Evolutionary conservation across 2,329 filamentous ascomycete genomes (phyloP).

Genomic region (Sordariomycetes sp.): DNA sequence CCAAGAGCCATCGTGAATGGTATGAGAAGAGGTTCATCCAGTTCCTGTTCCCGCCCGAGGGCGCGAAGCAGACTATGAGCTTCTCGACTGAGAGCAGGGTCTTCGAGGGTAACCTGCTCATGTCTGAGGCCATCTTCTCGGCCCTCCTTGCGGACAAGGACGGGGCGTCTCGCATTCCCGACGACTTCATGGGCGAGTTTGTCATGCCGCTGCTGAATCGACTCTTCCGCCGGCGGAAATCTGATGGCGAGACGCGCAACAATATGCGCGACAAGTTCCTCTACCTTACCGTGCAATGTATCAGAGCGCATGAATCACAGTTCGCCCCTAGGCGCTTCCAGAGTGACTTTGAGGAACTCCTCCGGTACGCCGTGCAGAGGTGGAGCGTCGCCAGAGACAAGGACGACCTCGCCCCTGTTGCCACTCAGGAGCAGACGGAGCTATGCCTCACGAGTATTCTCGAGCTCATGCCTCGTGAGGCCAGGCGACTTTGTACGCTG

Average conservation of each 20-base stretch:
- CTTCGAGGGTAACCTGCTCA: background rate
- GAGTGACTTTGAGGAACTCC: background rate
- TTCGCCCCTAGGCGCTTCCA: background rate
- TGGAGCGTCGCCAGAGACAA: background rate
- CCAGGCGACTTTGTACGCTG: background rate
- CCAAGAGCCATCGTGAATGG: background rate
- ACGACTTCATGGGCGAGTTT: constrained; percentile 11
- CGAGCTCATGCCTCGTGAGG: background rate
- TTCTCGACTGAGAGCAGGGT: background rate
- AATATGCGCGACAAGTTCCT: constrained; percentile 10
- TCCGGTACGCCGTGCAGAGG: background rate
- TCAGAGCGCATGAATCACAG: background rate
- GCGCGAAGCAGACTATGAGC: background rate
- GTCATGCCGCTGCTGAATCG: constrained; percentile 12
- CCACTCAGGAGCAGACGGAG: background rate
- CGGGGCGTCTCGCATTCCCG: constrained; percentile 3
- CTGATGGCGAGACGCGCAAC: constrained; percentile 3
- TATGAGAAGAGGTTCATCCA: background rate
- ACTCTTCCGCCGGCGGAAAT: constrained; percentile 7
- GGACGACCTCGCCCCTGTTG: background rate
- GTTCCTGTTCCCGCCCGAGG: background rate
- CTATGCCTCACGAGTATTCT: background rate
- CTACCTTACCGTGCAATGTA: constrained; percentile 2
- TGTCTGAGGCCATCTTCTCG: background rate
- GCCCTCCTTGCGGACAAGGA: background rate